phyloP scores from a whole-genome alignment of 805 yeast species.

The Zygosaccharomyces gambellarensis region DNA sequence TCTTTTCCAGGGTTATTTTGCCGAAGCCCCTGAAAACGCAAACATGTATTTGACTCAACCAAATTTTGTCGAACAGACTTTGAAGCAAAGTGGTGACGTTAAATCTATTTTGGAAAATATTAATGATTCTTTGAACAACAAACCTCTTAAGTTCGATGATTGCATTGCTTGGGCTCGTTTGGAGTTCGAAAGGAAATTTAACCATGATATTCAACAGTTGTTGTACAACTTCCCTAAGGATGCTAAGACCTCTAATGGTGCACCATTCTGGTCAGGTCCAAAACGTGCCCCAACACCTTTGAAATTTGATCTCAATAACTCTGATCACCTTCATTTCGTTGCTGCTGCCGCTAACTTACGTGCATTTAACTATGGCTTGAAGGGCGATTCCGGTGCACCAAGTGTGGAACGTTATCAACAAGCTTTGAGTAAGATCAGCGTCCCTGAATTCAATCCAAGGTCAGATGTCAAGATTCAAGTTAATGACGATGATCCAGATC shows the following conservation, averaged over 20 bases:
- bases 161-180: conserved; percentile 93
- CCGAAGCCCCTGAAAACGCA: conserved; percentile 89
- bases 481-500: conserved; percentile 83
- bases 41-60: conserved; percentile 88
- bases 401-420: conserved; percentile 45
- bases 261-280: conserved; percentile 96
- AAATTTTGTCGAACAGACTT: conserved; percentile 82
- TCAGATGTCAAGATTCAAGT: conserved; percentile 76
- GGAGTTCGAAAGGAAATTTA: conserved; percentile 81
- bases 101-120: conserved; percentile 83
- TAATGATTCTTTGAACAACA: conserved; percentile 63
- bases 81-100: conserved; percentile 89
- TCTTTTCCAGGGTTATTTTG: conserved; percentile 84
- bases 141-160: conserved; percentile 88
- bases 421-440: conserved; percentile 46
- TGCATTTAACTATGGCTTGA: conserved; percentile 85
- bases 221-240: conserved; percentile 93
- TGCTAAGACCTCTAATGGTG: conserved; percentile 84
- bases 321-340: conserved; percentile 76
- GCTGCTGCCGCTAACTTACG: conserved; percentile 87
- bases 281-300: conserved; percentile 94
- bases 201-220: conserved; percentile 82
- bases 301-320: conserved; percentile 65
- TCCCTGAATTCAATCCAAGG: conserved; percentile 70
- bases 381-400: conserved; percentile 59